phyloP scores from a whole-genome alignment of 2,329 filamentous ascomycete genomes.

The Cladosporium sp. region DNA sequence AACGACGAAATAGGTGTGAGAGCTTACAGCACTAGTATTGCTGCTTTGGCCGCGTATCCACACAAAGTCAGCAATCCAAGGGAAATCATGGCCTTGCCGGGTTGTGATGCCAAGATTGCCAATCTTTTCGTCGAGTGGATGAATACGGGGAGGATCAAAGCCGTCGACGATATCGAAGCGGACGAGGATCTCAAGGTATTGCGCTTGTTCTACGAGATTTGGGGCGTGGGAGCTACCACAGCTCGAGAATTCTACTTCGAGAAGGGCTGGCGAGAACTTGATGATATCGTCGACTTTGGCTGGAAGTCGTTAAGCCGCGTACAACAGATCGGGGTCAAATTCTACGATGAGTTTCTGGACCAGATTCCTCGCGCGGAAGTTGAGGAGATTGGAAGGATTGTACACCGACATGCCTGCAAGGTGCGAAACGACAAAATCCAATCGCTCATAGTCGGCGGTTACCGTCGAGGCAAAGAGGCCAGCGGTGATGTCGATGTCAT shows the following conservation, averaged over 20 bases:
- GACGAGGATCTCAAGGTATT: conserved; percentile 63
- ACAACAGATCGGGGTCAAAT: conserved; percentile 92
- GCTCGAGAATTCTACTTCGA: conserved; percentile 75
- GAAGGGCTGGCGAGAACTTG: conserved; percentile 73
- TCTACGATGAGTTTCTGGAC: conserved; percentile 75
- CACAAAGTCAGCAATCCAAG: conserved; percentile 43
- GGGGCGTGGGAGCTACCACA: conserved; percentile 82
- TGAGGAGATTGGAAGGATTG: conserved; percentile 58
- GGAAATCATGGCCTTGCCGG: conserved; percentile 57
- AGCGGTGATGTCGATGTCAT: conserved; percentile 84
- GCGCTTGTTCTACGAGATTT: conserved; percentile 73
- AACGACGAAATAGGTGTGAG: conserved; percentile 75
- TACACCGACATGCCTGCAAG: conserved; percentile 62
- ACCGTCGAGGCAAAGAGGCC: conserved; percentile 68
- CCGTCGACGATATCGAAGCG: conserved; percentile 58
- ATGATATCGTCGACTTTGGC: conserved; percentile 78
- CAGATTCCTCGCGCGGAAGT: conserved; percentile 71
- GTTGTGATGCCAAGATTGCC: conserved; percentile 76
- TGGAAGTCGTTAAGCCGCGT: conserved; percentile 71
- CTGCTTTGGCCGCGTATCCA: conserved; percentile 77
- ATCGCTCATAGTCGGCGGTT: conserved; percentile 69
- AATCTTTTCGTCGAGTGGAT: conserved; percentile 73
- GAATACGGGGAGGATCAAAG: conserved; percentile 52
- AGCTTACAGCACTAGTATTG: conserved; percentile 84
- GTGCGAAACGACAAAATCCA: conserved; percentile 54